A percentile compares a stretch with the other conserved stretches of the same genome.
phyloP scores from a whole-genome alignment of 2,329 filamentous ascomycete species.

The Fusarium avenaceum region DNA sequence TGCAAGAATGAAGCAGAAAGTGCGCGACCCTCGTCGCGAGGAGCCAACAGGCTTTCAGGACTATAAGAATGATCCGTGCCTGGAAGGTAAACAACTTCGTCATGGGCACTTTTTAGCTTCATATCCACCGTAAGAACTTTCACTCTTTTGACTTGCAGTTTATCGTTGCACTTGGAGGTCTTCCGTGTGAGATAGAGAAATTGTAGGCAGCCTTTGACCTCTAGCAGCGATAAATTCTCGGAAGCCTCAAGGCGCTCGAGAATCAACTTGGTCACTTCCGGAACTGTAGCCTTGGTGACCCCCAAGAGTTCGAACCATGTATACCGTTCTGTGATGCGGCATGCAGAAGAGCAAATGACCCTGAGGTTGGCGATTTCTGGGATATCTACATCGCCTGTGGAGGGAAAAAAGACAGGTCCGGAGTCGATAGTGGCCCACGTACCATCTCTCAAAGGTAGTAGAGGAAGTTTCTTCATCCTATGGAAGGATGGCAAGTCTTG shows the following conservation, averaged over 20 bases:
- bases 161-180: too few species aligned
- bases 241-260: background rate
- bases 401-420: constrained; percentile 27
- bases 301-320: constrained; percentile 17
- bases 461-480: background rate
- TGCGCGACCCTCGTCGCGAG: background rate
- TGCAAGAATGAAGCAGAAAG: constrained; percentile 4
- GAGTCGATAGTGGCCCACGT: constrained; percentile 12
- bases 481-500: background rate
- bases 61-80: constrained; percentile 16
- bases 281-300: constrained; percentile 4
- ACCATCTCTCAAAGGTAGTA: constrained; percentile 23
- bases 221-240: fast-evolving
- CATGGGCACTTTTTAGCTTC: fast-evolving
- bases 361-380: constrained; percentile 8
- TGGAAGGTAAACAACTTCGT: constrained; percentile 16
- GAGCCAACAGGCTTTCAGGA: constrained; percentile 15
- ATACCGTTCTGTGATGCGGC: background rate
- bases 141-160: background rate
- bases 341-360: constrained; percentile 15
- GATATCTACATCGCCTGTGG: background rate
- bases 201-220: too few species aligned
- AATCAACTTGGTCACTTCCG: too few species aligned
- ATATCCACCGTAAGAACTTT: background rate
- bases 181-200: too few species aligned